These are phyloP conservation scores for Zymoseptoria brevis DNA, from an alignment of 2,329 filamentous ascomycete species.

Conservation along the genomic window DNA sequence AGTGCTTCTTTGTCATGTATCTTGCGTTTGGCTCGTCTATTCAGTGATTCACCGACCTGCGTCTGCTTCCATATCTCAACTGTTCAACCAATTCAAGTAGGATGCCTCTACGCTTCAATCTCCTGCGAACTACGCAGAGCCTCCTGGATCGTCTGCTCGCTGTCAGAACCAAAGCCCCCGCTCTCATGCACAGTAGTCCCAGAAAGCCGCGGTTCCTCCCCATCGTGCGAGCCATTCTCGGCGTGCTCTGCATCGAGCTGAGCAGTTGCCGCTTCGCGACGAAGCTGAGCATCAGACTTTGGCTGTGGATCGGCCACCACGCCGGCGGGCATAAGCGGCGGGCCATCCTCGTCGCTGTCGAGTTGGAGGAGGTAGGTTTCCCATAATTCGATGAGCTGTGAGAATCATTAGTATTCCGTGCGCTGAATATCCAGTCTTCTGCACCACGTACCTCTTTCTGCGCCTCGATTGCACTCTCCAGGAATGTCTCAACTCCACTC, in stretches of 20 bases:
- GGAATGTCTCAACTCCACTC: constrained; percentile 91
- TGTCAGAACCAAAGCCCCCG: constrained; percentile 11
- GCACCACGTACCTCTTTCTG: constrained; percentile 74
- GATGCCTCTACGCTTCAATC: constrained; percentile 3
- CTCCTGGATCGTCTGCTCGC: constrained; percentile 9
- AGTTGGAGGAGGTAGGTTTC: constrained; percentile 96
- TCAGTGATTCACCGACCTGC: neutral
- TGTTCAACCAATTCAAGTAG: neutral
- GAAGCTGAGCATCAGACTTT: constrained; percentile 13
- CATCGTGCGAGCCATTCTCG: constrained; percentile 3
- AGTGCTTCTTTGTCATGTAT: neutral
- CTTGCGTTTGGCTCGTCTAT: neutral
- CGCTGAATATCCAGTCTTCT: neutral
- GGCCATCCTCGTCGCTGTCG: constrained; percentile 80
- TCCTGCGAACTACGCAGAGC: constrained; percentile 4
- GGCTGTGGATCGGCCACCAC: constrained; percentile 18
- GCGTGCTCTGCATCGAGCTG: constrained; percentile 12
- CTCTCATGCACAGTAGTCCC: constrained; percentile 16
- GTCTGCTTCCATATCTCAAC: neutral
- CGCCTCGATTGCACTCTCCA: constrained; percentile 93
- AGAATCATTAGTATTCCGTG: constrained; percentile 14
- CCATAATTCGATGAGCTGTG: constrained; percentile 76
- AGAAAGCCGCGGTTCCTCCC: constrained; percentile 10
- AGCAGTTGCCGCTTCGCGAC: constrained; percentile 11
- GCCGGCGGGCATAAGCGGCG: constrained; percentile 26